phyloP scores from a whole-genome alignment of 139 green algal species.

The Picochlorum sp. region DNA sequence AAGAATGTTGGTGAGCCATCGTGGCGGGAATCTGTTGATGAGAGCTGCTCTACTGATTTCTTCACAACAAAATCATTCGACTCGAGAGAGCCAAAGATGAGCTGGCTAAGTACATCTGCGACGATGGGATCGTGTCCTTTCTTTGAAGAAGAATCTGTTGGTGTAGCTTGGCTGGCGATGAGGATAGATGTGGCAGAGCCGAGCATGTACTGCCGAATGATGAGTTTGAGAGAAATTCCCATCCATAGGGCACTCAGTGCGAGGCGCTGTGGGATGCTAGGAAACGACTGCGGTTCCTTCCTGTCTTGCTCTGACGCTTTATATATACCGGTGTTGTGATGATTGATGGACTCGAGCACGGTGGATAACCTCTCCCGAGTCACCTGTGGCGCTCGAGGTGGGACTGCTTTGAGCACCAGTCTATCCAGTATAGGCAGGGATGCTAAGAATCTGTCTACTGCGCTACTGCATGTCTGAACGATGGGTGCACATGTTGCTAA shows the following conservation, averaged over 20 bases:
- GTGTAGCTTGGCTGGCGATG: neutral
- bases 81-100: neutral
- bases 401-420: too few species aligned
- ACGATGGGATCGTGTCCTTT: neutral
- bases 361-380: neutral
- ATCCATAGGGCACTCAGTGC: constrained; percentile 2
- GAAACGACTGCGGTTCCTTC: neutral
- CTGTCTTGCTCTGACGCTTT: too few species aligned
- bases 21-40: too few species aligned
- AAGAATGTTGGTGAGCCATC: neutral
- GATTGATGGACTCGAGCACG: neutral
- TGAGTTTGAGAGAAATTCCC: constrained; percentile 1
- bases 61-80: constrained; percentile 5
- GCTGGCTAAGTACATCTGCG: neutral
- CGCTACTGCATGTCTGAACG: too few species aligned
- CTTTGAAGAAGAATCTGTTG: neutral
- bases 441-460: too few species aligned
- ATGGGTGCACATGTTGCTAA: neutral
- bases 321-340: too few species aligned
- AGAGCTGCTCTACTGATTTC: neutral
- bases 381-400: too few species aligned
- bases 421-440: too few species aligned
- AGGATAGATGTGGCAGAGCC: neutral
- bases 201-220: neutral
- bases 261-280: neutral